Conservation (phyloP, 805 yeast genomes). For the Nakazawaea laoshanensis region DNA sequence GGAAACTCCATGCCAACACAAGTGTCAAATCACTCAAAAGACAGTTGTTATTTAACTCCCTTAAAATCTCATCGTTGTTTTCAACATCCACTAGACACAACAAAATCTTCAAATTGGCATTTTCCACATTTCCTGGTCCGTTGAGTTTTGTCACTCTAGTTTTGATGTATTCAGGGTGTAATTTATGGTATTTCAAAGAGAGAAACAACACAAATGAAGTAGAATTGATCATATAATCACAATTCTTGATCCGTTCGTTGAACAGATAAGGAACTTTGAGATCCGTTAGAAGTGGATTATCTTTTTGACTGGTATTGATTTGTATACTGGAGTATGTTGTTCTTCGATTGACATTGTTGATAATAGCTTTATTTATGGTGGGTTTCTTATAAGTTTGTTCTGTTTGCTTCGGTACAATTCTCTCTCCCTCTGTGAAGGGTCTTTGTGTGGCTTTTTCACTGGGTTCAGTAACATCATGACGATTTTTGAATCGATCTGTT, state of each 20-base stretch:
- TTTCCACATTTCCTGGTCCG: slow-evolving; percentile 15
- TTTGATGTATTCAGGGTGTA: slow-evolving; percentile 68
- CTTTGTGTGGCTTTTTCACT: slow-evolving; percentile 3
- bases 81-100: slow-evolving; percentile 61
- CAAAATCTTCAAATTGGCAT: slow-evolving; percentile 41
- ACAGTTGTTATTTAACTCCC: slow-evolving; percentile 39
- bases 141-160: slow-evolving; percentile 36
- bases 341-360: slow-evolving; percentile 9
- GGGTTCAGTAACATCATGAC: slow-evolving; percentile 4
- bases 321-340: slow-evolving; percentile 29
- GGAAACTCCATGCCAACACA: slow-evolving; percentile 45
- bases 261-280: slow-evolving; percentile 48
- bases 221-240: slow-evolving; percentile 58
- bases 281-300: slow-evolving; percentile 57
- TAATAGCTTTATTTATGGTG: not conserved
- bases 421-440: slow-evolving; percentile 10
- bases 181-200: slow-evolving; percentile 63
- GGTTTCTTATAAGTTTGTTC: slow-evolving; percentile 8
- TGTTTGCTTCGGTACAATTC: slow-evolving; percentile 1
- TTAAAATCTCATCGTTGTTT: slow-evolving; percentile 39
- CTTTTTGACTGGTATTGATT: slow-evolving; percentile 61
- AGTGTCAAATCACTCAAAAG: slow-evolving; percentile 39
- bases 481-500: slow-evolving; percentile 9
- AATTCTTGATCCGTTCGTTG: slow-evolving; percentile 38
- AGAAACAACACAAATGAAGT: slow-evolving; percentile 51